Evolutionary conservation across 2,329 filamentous ascomycete genomes (phyloP), one percentile per base, ranked within the genome.

Genomic region (Metarhizium album): DNA sequence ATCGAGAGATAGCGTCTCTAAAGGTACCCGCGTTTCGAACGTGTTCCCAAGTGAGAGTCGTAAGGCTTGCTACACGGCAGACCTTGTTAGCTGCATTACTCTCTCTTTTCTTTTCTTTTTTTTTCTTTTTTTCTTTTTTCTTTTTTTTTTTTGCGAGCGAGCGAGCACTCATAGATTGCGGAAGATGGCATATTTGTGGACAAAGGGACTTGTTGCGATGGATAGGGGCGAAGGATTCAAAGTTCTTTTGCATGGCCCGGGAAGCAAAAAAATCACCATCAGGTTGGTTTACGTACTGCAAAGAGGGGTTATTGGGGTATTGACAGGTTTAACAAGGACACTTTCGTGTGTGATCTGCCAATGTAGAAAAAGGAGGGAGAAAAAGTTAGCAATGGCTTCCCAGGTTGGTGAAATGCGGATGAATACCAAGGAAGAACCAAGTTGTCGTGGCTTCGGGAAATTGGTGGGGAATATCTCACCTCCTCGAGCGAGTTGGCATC

Each of bases 1-100:
- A 96, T 61, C 89, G 87, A 71, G 87, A 88, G 73, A 98, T 86
- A 59, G 93, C 93, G 72, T 97, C 93, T 62, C 91, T 85, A 81
- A 97, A 98, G 59, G 90, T 91, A 59, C 93, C 93, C 67, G 93
- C 91, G 70, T 91, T 94, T 67, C 91, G 87, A 67, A 98, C 93
- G 74, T 98, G 91, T 70, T 98, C 93, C 93, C 93, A 98, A 50
- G 93, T 97, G 62, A 98, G 76, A 58, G 93, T 98, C 45, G 93
- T 98, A 68, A 98, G 77, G 74, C 90, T 96, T 66, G 93, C 90
- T 96, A 67, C 64, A 56, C 56, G 31, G n/a, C 11, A 5, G 20
- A 29, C 33, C 9, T 9, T 7, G 46, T 52, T 42, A 49, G 50
- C 20, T 20, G 22, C 16, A 22, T n/a, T 13, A 18, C 23, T 22